phyloP scores from a whole-genome alignment of 2,329 filamentous ascomycete genomes.

The Pleoardoris graminearum region DNA sequence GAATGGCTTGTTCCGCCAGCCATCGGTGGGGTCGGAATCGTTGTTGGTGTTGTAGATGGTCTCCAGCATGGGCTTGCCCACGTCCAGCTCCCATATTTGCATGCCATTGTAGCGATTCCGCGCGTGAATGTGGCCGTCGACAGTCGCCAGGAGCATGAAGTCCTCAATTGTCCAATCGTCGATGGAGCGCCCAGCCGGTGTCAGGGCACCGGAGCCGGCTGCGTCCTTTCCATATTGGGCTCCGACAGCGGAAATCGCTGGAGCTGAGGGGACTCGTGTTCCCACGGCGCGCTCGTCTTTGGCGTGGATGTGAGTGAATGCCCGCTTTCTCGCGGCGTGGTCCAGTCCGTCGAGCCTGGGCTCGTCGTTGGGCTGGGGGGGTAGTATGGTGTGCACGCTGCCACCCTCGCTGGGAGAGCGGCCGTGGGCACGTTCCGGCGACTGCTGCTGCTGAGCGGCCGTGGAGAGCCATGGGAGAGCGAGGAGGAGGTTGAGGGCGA shows the following conservation, averaged over 20 bases:
- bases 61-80: slow-evolving; percentile 86
- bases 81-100: slow-evolving; percentile 81
- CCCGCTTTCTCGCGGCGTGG: slow-evolving; percentile 26
- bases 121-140: slow-evolving; percentile 95
- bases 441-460: slow-evolving; percentile 50
- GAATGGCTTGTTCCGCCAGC: slow-evolving; percentile 72
- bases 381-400: slow-evolving; percentile 30
- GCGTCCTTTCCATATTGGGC: slow-evolving; percentile 74
- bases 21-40: slow-evolving; percentile 47
- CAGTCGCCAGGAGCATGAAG: slow-evolving; percentile 99
- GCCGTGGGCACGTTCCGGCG: slow-evolving; percentile 30
- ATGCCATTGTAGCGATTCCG: slow-evolving; percentile 84
- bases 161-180: slow-evolving; percentile 99
- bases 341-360: slow-evolving; percentile 21
- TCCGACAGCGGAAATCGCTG: slow-evolving; percentile 87
- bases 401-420: slow-evolving; percentile 33
- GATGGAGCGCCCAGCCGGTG: slow-evolving; percentile 91
- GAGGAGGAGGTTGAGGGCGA: slow-evolving; percentile 43
- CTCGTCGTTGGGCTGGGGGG: slow-evolving; percentile 21
- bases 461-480: slow-evolving; percentile 40
- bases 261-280: slow-evolving; percentile 77
- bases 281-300: slow-evolving; percentile 90
- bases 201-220: slow-evolving; percentile 43
- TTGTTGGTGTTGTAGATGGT: slow-evolving; percentile 77
- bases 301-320: slow-evolving; percentile 36